Evolutionary conservation across 208 protist species (phyloP), one percentile per base, ranked within the genome.

Genomic region (Leishmania martiniquensis): DNA sequence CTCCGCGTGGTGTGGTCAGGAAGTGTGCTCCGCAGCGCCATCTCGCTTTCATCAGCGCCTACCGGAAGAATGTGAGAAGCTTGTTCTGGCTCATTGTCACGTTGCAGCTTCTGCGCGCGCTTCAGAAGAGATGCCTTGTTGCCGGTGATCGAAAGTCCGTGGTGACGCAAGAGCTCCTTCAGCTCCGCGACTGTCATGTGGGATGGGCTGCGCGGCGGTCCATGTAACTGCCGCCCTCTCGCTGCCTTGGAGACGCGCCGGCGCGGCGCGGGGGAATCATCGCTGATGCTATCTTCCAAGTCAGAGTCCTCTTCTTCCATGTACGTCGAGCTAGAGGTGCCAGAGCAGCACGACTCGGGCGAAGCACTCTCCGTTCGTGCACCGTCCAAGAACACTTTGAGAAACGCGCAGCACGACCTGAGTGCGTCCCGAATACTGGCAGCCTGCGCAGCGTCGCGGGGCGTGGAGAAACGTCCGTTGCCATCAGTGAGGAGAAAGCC

Each of bases 401-500:
- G 74, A 63, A 84, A 93, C 0, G 42, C 51, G 32, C 83, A 77
- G 75, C 92, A 94, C 45, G 67, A 73, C 63, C 84, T 81, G 37
- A 96, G 81, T 17, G 82, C 83, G 4, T 49, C 66, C n/a, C 85
- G 86, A 57, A 94, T 52, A 4, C 69, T 72, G 0, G 67, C 63
- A 9, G 86, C 88, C 37, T 95, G 84, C 5, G 62, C 70, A n/a
- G 82, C 73, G 65, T 86, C 89, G 42, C 76, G 76, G n/a, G 92
- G 92, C 22, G 63, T 75, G 2, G 60, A 66, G 51, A 94, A 84
- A 42, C 6, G 65, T 7, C 92, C 92, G 47, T 74, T 89, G 10
- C 90, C 90, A 71, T 95, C 90, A 0, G 86, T 85, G 29, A 96
- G 45, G 12, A 92, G 72, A 73, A 89, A 90, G 2, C 89, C 85